Evolutionary conservation across 2,329 filamentous ascomycete genomes (phyloP).

Genomic region (Elsinoe necatrix): DNA sequence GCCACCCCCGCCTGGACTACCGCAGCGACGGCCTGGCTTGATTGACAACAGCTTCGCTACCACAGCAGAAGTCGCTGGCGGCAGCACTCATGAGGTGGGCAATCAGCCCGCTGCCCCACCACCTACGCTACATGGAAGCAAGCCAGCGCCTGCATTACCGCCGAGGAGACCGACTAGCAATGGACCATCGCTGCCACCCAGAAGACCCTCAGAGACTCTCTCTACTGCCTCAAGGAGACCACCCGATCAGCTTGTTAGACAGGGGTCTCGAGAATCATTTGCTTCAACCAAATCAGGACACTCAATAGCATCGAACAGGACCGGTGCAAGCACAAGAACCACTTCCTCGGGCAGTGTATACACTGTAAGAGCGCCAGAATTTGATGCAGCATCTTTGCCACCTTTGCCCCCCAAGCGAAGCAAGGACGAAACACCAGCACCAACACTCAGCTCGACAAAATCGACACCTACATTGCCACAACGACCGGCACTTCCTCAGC

Average conservation of each 20-base stretch:
- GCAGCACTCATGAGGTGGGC: constrained; percentile 24
- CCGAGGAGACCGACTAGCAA: constrained; percentile 27
- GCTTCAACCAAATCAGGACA: constrained; percentile 43
- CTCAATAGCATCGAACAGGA: constrained; percentile 42
- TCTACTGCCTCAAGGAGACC: constrained; percentile 18
- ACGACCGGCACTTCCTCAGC: constrained; percentile 16
- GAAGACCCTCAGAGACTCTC: constrained; percentile 34
- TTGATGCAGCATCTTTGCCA: constrained; percentile 47
- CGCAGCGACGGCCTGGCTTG: constrained; percentile 17
- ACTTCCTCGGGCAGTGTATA: constrained; percentile 17
- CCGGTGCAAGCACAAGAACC: constrained; percentile 30
- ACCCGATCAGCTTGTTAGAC: constrained; percentile 25
- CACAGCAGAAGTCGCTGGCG: background rate
- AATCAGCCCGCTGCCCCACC: constrained; percentile 34
- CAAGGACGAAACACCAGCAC: constrained; percentile 35
- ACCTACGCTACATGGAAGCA: constrained; percentile 37
- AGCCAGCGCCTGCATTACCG: constrained; percentile 41
- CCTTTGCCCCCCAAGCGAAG: constrained; percentile 44
- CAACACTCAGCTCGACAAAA: constrained; percentile 30
- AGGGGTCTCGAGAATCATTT: constrained; percentile 43
- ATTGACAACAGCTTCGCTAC: background rate
- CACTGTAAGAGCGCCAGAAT: constrained; percentile 41
- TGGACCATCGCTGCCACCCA: constrained; percentile 37
- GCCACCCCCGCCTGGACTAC: constrained; percentile 13
- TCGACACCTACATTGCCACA: constrained; percentile 27